Conservation (phyloP, 163 green algal genomes). For the Coccomyxa subellipsoidea region DNA sequence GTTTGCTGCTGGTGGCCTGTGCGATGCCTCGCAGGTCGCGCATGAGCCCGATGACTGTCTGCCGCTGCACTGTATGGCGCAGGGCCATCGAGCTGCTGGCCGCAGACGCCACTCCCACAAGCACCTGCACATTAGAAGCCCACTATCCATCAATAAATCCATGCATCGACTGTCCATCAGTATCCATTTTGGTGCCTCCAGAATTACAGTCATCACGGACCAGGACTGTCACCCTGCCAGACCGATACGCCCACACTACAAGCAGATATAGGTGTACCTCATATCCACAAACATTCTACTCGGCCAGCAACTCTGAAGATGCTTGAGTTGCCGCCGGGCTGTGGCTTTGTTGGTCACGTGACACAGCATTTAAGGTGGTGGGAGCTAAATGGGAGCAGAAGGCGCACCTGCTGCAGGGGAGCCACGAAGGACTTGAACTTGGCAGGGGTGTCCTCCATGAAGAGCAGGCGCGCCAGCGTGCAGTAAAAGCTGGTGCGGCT, state of each 20-base stretch:
- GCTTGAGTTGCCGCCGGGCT: too few species aligned
- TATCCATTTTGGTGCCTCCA: too few species aligned
- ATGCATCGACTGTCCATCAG: too few species aligned
- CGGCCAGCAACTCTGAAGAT: too few species aligned
- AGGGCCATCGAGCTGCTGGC: conserved; percentile 36
- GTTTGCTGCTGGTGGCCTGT: conserved; percentile 71
- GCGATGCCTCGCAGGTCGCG: conserved; percentile 91
- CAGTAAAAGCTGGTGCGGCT: conserved; percentile 88
- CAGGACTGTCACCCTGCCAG: too few species aligned
- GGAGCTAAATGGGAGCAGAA: neutral
- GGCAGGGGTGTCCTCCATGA: conserved; percentile 91
- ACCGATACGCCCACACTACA: too few species aligned
- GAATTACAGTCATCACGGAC: too few species aligned
- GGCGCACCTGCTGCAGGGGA: conserved; percentile 64
- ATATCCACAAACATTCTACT: too few species aligned
- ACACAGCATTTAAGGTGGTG: too few species aligned
- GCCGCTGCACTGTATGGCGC: conserved; percentile 49
- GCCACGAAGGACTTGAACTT: conserved; percentile 92
- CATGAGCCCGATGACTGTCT: conserved; percentile 84
- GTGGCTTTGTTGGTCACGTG: too few species aligned
- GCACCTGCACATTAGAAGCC: conserved; percentile 50
- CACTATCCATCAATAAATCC: too few species aligned
- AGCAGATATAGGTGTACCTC: too few species aligned
- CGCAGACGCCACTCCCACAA: conserved; percentile 47
- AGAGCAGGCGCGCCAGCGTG: conserved; percentile 90